These are phyloP conservation scores for Aureobasidium sp. DNA, from an alignment of 2,329 filamentous ascomycete genomes.

Conservation along the genomic window DNA sequence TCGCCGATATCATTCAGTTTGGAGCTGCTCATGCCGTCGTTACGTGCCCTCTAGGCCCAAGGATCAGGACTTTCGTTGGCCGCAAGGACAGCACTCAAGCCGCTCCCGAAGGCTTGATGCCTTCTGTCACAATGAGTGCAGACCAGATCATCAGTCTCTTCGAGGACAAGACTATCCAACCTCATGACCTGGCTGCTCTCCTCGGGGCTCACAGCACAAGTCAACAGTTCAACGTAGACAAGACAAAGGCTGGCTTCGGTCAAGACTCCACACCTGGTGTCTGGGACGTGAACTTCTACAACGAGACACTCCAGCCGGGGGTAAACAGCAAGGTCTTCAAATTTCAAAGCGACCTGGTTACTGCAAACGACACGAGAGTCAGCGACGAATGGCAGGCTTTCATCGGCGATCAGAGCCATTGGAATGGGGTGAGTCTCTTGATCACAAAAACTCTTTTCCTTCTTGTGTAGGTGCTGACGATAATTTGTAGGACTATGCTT, in stretches of 20 bases:
- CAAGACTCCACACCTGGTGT: slow-evolving; percentile 31
- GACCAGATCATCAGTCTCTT: slow-evolving; percentile 32
- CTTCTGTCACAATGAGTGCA: slow-evolving; percentile 28
- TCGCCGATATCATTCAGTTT: slow-evolving; percentile 35
- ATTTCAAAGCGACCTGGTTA: slow-evolving; percentile 31
- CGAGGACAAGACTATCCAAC: slow-evolving; percentile 32
- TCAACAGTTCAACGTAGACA: slow-evolving; percentile 33
- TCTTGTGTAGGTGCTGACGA: not conserved
- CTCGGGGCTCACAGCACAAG: slow-evolving; percentile 33
- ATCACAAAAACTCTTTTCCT: not conserved
- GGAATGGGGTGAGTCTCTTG: slow-evolving; percentile 19
- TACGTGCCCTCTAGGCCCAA: slow-evolving; percentile 34
- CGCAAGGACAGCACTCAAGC: slow-evolving; percentile 32
- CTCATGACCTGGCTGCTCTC: slow-evolving; percentile 32
- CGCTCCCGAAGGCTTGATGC: slow-evolving; percentile 30
- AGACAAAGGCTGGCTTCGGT: slow-evolving; percentile 27
- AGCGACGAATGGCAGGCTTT: slow-evolving; percentile 27
- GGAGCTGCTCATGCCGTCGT: slow-evolving; percentile 33
- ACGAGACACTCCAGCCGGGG: slow-evolving; percentile 25
- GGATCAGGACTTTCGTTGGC: slow-evolving; percentile 32
- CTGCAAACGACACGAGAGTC: slow-evolving; percentile 30
- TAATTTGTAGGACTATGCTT: slow-evolving; percentile 21
- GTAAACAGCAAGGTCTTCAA: slow-evolving; percentile 30
- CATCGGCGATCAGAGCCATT: slow-evolving; percentile 20
- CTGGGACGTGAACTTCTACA: slow-evolving; percentile 34